Base-by-base conservation (phyloP, 1,284 basidiomycete species). In the Termitomyces sp. region DNA sequence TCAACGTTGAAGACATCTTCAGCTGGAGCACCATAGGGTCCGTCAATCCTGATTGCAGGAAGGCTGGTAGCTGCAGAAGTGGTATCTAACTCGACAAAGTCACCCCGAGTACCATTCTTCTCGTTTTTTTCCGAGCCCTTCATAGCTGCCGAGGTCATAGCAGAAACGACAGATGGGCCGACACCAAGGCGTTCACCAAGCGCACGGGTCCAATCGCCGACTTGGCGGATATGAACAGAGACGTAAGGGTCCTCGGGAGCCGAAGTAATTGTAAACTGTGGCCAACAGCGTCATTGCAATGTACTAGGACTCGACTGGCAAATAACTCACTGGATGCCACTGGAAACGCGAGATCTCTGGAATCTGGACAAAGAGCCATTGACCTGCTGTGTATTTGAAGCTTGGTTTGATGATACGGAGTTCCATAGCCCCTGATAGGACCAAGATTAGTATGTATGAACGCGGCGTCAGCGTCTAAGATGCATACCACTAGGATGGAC, bases 171-270 rank as follows among this genome's bases (percentile, higher is more conserved):
- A 21, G 79, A 75, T 9, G 86, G 84, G 45, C 88, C 88, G 49
- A 86, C 91, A 47, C 91, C 91, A 37, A 94, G 80, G 60, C 88
- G 84, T 50, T 88, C 84, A 37, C 90, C 92, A 35, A 95, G 82
- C 28, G 77, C 83, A 49, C 77, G 78, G 3, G 91, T 94, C 74
- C 83, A 95, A 68, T 96, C 93, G 57, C 91, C 91, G 49, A 90
- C 90, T 74, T 94, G 92, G 67, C 91, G 88, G 60, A 95, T 87
- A 68, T 94, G 93, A 40, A 95, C 70, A 18, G 90, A 92, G 33
- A 94, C 80, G 66, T 91, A 94, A 1, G 91, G 88, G 62, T 94
- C 92, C 62, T 93, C 91, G 1, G 92, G 92, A 14, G 93, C 91
- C 44, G 90, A 93, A 0, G 92, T 93, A 71, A 95, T 94, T 37